Conservation (phyloP, 305 asterid species). For the Solanum hybrid region DNA sequence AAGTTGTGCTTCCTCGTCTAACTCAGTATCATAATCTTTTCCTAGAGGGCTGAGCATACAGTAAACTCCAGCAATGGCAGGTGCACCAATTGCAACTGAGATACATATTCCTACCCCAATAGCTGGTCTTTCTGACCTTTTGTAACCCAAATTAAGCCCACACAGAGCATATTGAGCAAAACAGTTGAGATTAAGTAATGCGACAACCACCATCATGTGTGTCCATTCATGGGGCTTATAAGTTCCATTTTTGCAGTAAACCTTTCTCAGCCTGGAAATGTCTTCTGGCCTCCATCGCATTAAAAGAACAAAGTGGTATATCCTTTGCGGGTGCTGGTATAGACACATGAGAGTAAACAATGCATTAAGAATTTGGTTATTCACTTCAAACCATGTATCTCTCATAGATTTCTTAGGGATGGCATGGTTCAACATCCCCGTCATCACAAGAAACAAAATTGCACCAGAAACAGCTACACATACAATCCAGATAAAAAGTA, state of each 20-base stretch:
- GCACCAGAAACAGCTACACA: conserved; percentile 83
- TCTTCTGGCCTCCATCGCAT: conserved; percentile 68
- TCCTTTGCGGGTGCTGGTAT: conserved; percentile 78
- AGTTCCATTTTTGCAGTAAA: conserved; percentile 68
- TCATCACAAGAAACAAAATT: conserved; percentile 87
- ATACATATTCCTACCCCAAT: conserved; percentile 81
- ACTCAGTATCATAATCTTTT: conserved; percentile 53
- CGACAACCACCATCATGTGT: conserved; percentile 78
- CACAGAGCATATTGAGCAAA: conserved; percentile 83
- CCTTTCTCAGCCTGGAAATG: conserved; percentile 53
- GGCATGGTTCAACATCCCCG: conserved; percentile 77
- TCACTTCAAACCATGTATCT: conserved; percentile 88
- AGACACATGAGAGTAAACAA: conserved; percentile 91
- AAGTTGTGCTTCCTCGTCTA: conserved; percentile 68
- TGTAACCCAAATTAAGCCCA: conserved; percentile 80
- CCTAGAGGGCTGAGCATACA: conserved; percentile 84
- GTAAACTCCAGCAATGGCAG: conserved; percentile 81
- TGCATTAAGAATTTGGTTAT: conserved; percentile 93
- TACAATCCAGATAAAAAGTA: conserved; percentile 70
- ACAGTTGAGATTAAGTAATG: conserved; percentile 63
- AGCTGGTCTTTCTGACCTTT: conserved; percentile 63
- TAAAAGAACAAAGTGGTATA: conserved; percentile 63
- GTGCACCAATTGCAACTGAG: conserved; percentile 75
- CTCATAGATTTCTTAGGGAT: conserved; percentile 65
- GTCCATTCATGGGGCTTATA: conserved; percentile 90